Conservation (phyloP, 768 basidiomycete species). For the Leucosporidium scottii region DNA sequence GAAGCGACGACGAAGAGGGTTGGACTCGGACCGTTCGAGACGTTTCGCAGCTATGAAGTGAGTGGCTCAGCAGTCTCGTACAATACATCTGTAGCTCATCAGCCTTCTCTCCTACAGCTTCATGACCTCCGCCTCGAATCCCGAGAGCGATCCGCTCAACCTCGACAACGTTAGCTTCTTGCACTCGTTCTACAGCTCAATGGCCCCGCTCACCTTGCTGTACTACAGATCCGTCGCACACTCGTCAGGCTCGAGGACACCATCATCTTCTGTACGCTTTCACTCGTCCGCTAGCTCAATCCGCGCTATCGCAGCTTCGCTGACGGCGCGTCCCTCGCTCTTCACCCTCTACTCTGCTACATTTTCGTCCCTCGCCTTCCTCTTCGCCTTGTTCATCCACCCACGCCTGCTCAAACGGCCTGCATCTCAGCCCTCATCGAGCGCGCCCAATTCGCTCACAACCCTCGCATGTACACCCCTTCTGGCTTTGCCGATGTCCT, state of each 20-base stretch:
- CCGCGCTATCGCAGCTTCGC: background rate
- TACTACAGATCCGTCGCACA: conserved; percentile 65
- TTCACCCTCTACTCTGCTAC: background rate
- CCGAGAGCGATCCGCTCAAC: conserved; percentile 21
- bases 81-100: too few relatives aligned
- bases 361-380: background rate
- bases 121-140: conserved; percentile 8
- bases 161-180: conserved; percentile 18
- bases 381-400: background rate
- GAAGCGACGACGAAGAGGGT: too few relatives aligned
- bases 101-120: conserved; percentile 3
- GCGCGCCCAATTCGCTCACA: conserved; percentile 91
- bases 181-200: background rate
- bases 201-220: background rate
- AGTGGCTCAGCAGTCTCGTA: too few relatives aligned
- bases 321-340: background rate
- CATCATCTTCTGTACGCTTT: conserved; percentile 69
- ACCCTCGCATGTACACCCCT: conserved; percentile 75
- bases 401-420: conserved; percentile 3
- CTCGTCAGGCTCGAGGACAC: conserved; percentile 91
- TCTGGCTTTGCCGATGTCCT: conserved; percentile 63
- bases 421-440: conserved; percentile 67
- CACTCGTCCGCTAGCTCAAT: too few relatives aligned
- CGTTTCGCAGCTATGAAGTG: too few relatives aligned
- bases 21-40: too few relatives aligned